These are phyloP conservation scores for Phytophthora chlamydospora DNA, from an alignment of 352 stramenopile species.

Conservation along the genomic window DNA sequence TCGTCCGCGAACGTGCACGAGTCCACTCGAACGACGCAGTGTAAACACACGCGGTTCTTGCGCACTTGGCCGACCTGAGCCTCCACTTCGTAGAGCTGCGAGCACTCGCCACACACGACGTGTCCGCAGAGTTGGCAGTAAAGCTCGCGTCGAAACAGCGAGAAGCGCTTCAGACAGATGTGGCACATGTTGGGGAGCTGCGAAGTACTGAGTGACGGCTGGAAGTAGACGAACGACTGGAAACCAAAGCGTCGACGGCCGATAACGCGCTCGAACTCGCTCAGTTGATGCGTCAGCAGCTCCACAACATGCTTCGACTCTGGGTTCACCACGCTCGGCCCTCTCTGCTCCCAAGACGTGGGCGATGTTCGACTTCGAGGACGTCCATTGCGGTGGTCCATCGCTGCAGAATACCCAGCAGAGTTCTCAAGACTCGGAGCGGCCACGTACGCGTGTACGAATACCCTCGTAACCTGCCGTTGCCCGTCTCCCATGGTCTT, in stretches of 20 bases:
- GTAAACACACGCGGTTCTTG: slow-evolving; percentile 51
- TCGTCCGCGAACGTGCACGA: slow-evolving; percentile 54
- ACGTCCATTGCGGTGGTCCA: slow-evolving; percentile 15
- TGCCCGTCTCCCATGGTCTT: background rate
- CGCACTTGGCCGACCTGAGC: slow-evolving; percentile 42
- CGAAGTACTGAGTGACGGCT: slow-evolving; percentile 29
- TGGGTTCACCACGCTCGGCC: slow-evolving; percentile 42
- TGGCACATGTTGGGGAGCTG: slow-evolving; percentile 31
- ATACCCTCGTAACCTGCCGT: slow-evolving; percentile 38
- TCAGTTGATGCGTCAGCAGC: slow-evolving; percentile 47
- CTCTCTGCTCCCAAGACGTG: slow-evolving; percentile 16
- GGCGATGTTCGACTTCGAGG: slow-evolving; percentile 14
- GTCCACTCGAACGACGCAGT: slow-evolving; percentile 54
- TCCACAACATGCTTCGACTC: slow-evolving; percentile 55
- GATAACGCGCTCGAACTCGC: slow-evolving; percentile 60
- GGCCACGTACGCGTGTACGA: slow-evolving; percentile 58
- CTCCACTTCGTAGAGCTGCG: slow-evolving; percentile 53
- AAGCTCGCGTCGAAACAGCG: slow-evolving; percentile 46
- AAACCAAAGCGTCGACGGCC: slow-evolving; percentile 66
- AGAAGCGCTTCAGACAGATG: slow-evolving; percentile 44
- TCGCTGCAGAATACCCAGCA: slow-evolving; percentile 1
- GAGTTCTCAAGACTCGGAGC: slow-evolving; percentile 16
- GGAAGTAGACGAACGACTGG: slow-evolving; percentile 63
- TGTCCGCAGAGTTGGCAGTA: slow-evolving; percentile 64
- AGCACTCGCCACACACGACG: slow-evolving; percentile 50